phyloP scores from a whole-genome alignment of 345 rosid species.

The Corymbia maculata region DNA sequence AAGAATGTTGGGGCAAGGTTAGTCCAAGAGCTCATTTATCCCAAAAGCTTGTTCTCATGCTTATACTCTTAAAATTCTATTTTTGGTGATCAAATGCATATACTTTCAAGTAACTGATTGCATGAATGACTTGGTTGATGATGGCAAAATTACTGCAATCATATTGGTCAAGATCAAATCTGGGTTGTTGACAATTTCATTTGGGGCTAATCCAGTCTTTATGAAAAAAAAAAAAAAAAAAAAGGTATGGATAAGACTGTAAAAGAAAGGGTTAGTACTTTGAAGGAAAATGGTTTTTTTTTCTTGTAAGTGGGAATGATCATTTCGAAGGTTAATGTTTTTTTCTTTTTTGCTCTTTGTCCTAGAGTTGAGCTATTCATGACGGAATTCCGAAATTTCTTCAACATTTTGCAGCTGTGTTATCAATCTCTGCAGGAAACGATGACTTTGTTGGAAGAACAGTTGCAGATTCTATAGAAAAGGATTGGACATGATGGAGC shows the following conservation, averaged over 20 bases:
- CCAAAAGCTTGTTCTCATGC: not conserved
- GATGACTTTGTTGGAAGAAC: slow-evolving; percentile 64
- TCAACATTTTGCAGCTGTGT: slow-evolving; percentile 53
- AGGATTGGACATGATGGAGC: slow-evolving; percentile 85
- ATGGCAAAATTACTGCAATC: slow-evolving; percentile 79
- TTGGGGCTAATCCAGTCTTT: slow-evolving; percentile 76
- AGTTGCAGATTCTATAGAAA: slow-evolving; percentile 56
- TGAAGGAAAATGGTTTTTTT: slow-evolving; percentile 31
- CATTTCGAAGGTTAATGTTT: slow-evolving; percentile 41
- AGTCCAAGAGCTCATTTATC: slow-evolving; percentile 71
- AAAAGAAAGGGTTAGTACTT: slow-evolving; percentile 39
- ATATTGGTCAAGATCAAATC: slow-evolving; percentile 63
- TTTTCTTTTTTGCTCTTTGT: not conserved
- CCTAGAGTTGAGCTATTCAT: not conserved
- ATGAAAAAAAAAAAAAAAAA: too few relatives aligned
- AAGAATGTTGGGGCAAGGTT: slow-evolving; percentile 66
- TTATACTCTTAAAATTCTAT: not conserved
- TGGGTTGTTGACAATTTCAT: slow-evolving; percentile 61
- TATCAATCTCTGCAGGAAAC: slow-evolving; percentile 80
- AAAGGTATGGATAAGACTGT: slow-evolving; percentile 62
- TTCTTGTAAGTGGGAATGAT: slow-evolving; percentile 42
- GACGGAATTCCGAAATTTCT: not conserved
- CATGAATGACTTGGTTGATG: slow-evolving; percentile 82
- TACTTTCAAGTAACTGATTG: slow-evolving; percentile 58
- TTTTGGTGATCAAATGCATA: not conserved